Percentiles rank a stretch among this genome's conserved stretches.
Conservation (phyloP, 345 rosid genomes). For the Zanthoxylum bungeanum region DNA sequence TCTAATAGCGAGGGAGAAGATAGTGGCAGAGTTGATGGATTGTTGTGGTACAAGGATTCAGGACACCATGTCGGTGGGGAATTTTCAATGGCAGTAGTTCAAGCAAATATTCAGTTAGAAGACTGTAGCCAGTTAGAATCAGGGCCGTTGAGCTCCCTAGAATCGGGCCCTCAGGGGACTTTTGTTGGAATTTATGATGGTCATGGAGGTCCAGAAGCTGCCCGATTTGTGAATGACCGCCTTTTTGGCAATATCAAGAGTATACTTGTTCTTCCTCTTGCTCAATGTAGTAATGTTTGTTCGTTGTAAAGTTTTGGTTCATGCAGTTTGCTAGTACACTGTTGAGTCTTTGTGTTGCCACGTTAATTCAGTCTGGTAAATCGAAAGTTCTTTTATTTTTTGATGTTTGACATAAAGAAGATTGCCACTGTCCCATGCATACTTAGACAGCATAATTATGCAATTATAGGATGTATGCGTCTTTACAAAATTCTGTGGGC, state of each 20-base stretch:
- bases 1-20: conserved; percentile 56
- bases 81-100: conserved; percentile 95
- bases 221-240: conserved; percentile 70
- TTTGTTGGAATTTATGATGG: conserved; percentile 99
- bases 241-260: conserved; percentile 69
- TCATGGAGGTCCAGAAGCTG: conserved; percentile 98
- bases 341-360: background rate
- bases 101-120: conserved; percentile 77
- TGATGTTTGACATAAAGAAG: background rate
- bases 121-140: conserved; percentile 92
- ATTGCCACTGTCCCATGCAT: background rate
- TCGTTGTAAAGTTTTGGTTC: background rate
- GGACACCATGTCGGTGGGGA: conserved; percentile 72
- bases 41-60: conserved; percentile 84
- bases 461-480: conserved; percentile 1
- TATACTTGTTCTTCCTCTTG: conserved; percentile 32
- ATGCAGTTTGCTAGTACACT: background rate
- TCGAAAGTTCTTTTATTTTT: background rate
- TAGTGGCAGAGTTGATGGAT: conserved; percentile 63
- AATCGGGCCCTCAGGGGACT: conserved; percentile 83
- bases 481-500: background rate
- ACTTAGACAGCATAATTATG: background rate
- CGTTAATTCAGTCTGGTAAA: background rate
- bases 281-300: background rate
- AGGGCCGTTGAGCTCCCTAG: conserved; percentile 76